Base-by-base conservation (phyloP, 1,284 basidiomycete species). In the Pholiota adiposa region DNA sequence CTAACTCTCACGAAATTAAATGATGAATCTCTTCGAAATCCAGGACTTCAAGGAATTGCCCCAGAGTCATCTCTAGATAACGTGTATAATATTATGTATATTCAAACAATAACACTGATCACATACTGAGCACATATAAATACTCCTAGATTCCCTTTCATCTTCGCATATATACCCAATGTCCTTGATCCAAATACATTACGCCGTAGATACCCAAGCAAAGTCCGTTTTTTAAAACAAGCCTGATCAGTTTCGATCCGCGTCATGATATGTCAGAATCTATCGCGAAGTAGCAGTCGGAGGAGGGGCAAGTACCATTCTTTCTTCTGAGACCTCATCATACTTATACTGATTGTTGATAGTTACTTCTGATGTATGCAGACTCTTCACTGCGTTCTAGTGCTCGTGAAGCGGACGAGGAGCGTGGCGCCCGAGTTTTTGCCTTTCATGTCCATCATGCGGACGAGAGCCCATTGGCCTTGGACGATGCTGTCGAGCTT, bases 361-460 rank as follows among this genome's bases (percentile, higher is more conserved):
- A 25, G 23, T 25, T 25, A 46, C 25, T 29, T n/a, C 21, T n/a
- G 23, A 1, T 25, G 25, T 6, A 23, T 16, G 5, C 11, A n/a
- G 2, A n/a, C 25, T 4, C 36, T 38, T 38, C 25, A 46, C 36
- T 61, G 60, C 8, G 56, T 41, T 21, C 31, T 29, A 19, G 57
- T 54, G 27, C 16, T 54, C 1, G 49, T 64, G 63, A 85, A 81
- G 48, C 73, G 73, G 4, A 79, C 78, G 31, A 87, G 73, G 16
- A 85, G 62, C 14, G 78, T 80, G 9, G 82, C 78, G 12, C 80
- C 81, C 2, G 79, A 81, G 65, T 82, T 74, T 67, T 83, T 83
- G 11, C 86, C 86, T 41, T 78, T 76, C 72, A 75, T 73, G 66
- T 84, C 76, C 56, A 88, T 69, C 73, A 89, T 73, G 19, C 81